Conservation (phyloP, 305 asterid genomes). For the Rubia peregrina region DNA sequence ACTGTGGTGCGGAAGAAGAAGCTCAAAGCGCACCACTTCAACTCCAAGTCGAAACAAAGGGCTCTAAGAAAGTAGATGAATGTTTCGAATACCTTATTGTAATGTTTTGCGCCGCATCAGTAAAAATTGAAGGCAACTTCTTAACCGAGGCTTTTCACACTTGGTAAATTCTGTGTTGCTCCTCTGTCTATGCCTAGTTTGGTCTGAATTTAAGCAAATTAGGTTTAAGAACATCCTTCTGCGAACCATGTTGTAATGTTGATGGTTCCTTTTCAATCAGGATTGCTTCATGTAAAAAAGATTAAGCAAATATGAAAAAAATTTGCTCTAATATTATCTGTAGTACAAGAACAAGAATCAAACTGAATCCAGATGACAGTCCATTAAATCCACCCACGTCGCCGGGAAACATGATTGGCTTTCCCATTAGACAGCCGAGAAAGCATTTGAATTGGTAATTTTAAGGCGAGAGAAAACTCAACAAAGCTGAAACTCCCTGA, state of each 20-base stretch:
- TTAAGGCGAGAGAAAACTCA: no score
- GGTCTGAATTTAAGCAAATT: neutral
- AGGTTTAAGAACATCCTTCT: slow-evolving; percentile 1
- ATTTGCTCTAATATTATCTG: no score
- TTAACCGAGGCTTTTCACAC: neutral
- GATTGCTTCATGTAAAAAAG: neutral
- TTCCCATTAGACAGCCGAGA: no score
- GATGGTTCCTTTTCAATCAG: neutral
- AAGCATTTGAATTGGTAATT: no score
- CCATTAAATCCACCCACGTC: no score
- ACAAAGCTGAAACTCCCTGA: no score
- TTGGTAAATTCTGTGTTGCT: neutral
- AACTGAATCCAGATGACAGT: no score
- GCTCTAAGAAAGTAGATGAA: slow-evolving; percentile 41
- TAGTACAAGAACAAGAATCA: no score
- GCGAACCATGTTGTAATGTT: neutral
- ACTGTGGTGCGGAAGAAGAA: slow-evolving; percentile 57
- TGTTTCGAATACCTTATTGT: neutral
- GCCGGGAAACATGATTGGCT: no score
- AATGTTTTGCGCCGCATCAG: slow-evolving; percentile 6
- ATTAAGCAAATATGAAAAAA: no score
- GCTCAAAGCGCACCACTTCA: slow-evolving; percentile 84
- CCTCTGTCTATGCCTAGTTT: neutral
- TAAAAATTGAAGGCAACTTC: neutral
- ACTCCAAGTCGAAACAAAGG: slow-evolving; percentile 60